Base-by-base conservation (phyloP, 768 basidiomycete species). In the Calocera cornea region DNA sequence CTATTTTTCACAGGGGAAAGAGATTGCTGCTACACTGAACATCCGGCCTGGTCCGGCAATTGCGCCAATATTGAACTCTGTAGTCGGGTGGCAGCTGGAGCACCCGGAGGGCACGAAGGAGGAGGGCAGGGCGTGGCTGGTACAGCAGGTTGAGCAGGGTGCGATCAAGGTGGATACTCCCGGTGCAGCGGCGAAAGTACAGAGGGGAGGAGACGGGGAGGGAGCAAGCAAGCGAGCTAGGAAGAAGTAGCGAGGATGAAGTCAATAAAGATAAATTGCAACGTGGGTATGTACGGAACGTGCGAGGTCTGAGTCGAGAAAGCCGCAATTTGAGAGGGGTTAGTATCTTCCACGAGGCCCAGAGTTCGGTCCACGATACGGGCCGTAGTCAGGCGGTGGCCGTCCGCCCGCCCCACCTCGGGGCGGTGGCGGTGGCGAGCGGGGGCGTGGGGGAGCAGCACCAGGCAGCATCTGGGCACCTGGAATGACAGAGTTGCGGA, bases 21-120 rank as follows among this genome's bases (percentile, higher is more conserved):
- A 88, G 66, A 80, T 93, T 36, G 77, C 83, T 1, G 69, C 76
- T 24, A 74, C 84, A 10, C 78, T 95, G 3, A 79, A 80, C 19
- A 74, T 76, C 1, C 84, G 81, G 69, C 82, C 86, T 1, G 93
- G 93, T 1, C 82, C 85, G 1, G 87, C 92, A 85, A 85, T 87
- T 3, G 83, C 83, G 34, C 77, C 81, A 33, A 81, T 87, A 5
- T 79, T 92, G 22, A 78, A 81, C n/a, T 82, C 80, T 60, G 81
- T 97, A 29, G 73, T 92, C 22, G 83, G 87, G 68, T 98, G 94
- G 95, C 92, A 94, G 72, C 80, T 98, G 7, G 86, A 84, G 38
- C 78, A 93, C 74, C 91, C 94, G 0, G 72, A 80, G 1, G 83
- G 81, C 0, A 83, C 84, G 2, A 84, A 85, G 72, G 87, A 85